Conservation (phyloP, 108 stramenopile genomes). For the Parietichytrium sp. region DNA sequence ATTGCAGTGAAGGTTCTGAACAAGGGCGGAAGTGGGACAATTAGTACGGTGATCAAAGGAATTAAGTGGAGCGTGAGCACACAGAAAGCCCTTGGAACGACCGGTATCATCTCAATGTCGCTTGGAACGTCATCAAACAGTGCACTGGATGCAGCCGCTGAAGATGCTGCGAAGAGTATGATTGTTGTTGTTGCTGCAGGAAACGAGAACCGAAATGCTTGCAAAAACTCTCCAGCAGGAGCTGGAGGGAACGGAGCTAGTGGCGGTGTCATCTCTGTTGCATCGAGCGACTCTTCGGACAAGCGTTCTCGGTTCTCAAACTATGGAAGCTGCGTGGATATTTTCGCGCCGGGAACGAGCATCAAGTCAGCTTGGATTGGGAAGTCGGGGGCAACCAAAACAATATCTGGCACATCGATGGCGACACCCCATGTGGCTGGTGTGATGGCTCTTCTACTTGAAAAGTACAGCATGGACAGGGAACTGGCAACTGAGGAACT, state of each 20-base stretch:
- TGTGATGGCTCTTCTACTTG: background rate
- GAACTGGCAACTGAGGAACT: too few relatives aligned
- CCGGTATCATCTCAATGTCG: background rate
- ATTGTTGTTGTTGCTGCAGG: constrained; percentile 15
- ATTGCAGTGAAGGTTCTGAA: constrained; percentile 19
- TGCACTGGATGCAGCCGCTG: background rate
- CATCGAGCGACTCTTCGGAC: background rate
- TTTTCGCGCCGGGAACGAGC: constrained; percentile 9
- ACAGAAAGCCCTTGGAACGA: background rate
- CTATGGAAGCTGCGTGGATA: background rate
- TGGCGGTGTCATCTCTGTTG: background rate
- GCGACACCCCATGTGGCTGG: constrained; percentile 39
- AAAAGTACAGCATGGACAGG: too few relatives aligned
- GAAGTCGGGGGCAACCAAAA: background rate
- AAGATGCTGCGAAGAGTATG: background rate
- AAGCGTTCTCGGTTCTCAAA: background rate
- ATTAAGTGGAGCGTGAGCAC: too few relatives aligned
- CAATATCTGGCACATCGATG: constrained; percentile 39
- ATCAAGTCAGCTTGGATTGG: background rate
- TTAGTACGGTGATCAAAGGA: too few relatives aligned
- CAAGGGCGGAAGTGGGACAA: too few relatives aligned
- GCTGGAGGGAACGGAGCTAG: too few relatives aligned
- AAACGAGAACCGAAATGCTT: background rate
- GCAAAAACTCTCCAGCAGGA: background rate
- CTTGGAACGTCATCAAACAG: background rate